Evolutionary conservation across 1,284 basidiomycete species (phyloP).

Genomic region (Leccinum pachyderme): DNA sequence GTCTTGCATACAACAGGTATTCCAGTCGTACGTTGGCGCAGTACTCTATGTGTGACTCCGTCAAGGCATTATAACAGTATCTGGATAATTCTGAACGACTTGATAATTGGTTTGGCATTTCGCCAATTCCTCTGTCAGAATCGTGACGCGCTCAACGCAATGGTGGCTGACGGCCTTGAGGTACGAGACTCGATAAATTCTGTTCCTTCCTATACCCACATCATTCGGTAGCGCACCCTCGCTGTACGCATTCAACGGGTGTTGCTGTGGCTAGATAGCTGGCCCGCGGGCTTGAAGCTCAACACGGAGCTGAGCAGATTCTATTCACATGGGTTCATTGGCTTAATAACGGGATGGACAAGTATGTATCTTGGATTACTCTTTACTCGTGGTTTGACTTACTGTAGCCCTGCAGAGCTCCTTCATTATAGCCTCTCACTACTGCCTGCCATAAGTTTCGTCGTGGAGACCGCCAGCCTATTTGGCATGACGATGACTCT

Average conservation of each 20-base stretch:
- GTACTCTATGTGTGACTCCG: not conserved
- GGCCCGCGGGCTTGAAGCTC: slow-evolving; percentile 95
- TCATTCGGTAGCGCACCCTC: slow-evolving; percentile 38
- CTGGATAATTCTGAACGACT: slow-evolving; percentile 90
- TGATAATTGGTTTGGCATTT: slow-evolving; percentile 76
- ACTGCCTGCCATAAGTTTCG: slow-evolving; percentile 27
- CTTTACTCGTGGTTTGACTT: slow-evolving; percentile 3
- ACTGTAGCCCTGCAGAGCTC: slow-evolving; percentile 18
- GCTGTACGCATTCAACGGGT: slow-evolving; percentile 52
- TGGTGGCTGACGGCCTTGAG: slow-evolving; percentile 42
- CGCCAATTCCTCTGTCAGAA: slow-evolving; percentile 72
- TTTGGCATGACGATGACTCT: slow-evolving; percentile 73
- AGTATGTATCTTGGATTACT: slow-evolving; percentile 42
- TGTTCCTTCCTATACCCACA: not conserved
- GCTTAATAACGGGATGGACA: slow-evolving; percentile 64
- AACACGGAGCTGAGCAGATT: slow-evolving; percentile 90
- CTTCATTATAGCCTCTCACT: slow-evolving; percentile 22
- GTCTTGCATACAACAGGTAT: slow-evolving; percentile 60
- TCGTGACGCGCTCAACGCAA: slow-evolving; percentile 38
- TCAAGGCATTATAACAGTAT: slow-evolving; percentile 85
- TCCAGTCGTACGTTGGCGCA: slow-evolving; percentile 16
- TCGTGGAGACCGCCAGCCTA: slow-evolving; percentile 54
- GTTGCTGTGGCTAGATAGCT: slow-evolving; percentile 86
- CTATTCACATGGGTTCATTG: slow-evolving; percentile 70
- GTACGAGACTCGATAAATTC: slow-evolving; percentile 30